A percentile compares a stretch with the other conserved stretches of the same genome.
Evolutionary conservation across 495 filamentous ascomycete genomes (phyloP).

Genomic region (Evernia prunastri): DNA sequence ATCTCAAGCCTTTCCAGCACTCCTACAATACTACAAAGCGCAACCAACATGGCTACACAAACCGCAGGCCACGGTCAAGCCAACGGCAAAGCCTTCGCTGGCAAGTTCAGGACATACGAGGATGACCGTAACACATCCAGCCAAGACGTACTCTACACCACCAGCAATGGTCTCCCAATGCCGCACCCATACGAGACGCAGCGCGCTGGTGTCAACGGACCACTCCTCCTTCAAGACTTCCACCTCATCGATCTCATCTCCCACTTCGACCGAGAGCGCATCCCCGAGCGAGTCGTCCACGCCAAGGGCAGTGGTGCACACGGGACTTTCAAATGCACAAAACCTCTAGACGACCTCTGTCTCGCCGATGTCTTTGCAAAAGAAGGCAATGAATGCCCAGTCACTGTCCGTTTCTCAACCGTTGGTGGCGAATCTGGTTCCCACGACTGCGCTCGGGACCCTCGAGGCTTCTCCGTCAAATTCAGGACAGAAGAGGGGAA

Average conservation of each 20-base stretch:
- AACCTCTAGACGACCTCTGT: slow-evolving; percentile 54
- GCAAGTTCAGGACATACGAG: slow-evolving; percentile 31
- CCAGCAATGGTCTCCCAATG: slow-evolving; percentile 47
- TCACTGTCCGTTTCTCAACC: slow-evolving; percentile 63
- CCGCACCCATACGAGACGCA: slow-evolving; percentile 45
- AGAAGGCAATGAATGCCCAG: slow-evolving; percentile 61
- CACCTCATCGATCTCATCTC: slow-evolving; percentile 60
- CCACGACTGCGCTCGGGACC: slow-evolving; percentile 61
- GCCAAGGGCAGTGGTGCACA: slow-evolving; percentile 77
- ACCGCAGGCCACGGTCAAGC: slow-evolving; percentile 7
- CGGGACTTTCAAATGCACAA: slow-evolving; percentile 66
- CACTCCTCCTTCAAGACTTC: slow-evolving; percentile 56
- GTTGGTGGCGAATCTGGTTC: slow-evolving; percentile 65
- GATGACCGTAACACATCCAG: slow-evolving; percentile 42
- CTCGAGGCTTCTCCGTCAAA: slow-evolving; percentile 66
- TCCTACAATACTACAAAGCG: neutral
- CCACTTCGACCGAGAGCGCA: slow-evolving; percentile 62
- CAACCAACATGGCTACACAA: slow-evolving; percentile 9
- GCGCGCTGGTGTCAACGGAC: slow-evolving; percentile 51
- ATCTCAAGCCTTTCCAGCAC: neutral
- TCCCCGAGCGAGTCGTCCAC: slow-evolving; percentile 70
- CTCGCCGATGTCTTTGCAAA: slow-evolving; percentile 53
- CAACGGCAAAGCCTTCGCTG: slow-evolving; percentile 9
- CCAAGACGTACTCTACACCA: slow-evolving; percentile 42
- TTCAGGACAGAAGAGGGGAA: slow-evolving; percentile 80